A percentile compares a stretch with the other conserved stretches of the same genome.
phyloP scores from a whole-genome alignment of 495 filamentous ascomycete species.

The Trichoderma asperelloides region DNA sequence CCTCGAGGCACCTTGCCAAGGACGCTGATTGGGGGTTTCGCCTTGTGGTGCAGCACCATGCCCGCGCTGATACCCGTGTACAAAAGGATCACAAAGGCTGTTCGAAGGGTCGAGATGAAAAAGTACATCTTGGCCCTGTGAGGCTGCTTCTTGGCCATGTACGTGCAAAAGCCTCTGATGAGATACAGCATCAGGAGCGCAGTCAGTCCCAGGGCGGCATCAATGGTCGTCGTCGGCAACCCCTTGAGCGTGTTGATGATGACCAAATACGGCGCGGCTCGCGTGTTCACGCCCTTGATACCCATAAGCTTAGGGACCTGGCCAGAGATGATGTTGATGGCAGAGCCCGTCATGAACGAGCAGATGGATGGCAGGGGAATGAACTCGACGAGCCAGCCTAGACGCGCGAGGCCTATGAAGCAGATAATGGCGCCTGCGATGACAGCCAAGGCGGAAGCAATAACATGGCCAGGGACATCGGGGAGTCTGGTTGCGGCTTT shows the following conservation, averaged over 20 bases:
- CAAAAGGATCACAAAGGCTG: constrained; percentile 35
- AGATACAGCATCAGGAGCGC: constrained; percentile 42
- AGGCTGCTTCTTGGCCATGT: constrained; percentile 33
- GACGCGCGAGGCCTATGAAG: constrained; percentile 37
- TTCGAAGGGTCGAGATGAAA: constrained; percentile 36
- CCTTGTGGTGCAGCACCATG: constrained; percentile 19
- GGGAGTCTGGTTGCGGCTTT: constrained; percentile 39
- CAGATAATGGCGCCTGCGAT: constrained; percentile 38
- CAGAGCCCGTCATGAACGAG: constrained; percentile 47
- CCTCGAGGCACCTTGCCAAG: constrained; percentile 35
- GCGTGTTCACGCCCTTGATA: constrained; percentile 37
- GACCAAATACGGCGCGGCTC: constrained; percentile 39
- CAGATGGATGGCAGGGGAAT: constrained; percentile 43
- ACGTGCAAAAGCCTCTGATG: constrained; percentile 35
- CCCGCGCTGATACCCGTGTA: constrained; percentile 35
- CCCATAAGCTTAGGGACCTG: constrained; percentile 43
- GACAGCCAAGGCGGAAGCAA: constrained; percentile 37
- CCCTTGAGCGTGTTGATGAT: constrained; percentile 45
- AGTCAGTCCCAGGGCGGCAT: constrained; percentile 44
- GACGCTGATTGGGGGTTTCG: constrained; percentile 30
- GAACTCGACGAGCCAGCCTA: constrained; percentile 46
- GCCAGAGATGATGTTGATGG: constrained; percentile 42
- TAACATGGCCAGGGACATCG: constrained; percentile 24
- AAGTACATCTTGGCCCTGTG: constrained; percentile 30
- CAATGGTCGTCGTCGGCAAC: constrained; percentile 34